Base-by-base conservation (phyloP, 441 rosid genomes). In the Adansonia grandidieri region DNA sequence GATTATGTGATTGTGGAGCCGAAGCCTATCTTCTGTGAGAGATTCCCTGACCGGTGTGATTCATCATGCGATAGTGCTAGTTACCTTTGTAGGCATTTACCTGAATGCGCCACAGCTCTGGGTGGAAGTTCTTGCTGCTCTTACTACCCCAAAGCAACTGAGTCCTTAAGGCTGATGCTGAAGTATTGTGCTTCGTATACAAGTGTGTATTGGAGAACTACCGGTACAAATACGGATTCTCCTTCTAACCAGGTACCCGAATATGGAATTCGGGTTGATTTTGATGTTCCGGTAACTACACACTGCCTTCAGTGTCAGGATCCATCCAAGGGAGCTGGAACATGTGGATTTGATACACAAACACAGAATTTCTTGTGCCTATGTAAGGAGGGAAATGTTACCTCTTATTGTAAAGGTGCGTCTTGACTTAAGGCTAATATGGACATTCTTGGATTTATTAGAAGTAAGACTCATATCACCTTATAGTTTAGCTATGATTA, bases 51-150 rank as follows among this genome's bases (percentile, higher is more conserved):
- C 24, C 87, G 87, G 58, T 96, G 99, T 7, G 98, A 94, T 81
- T 96, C 97, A 0, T 88, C 99, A 0, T 93, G 98, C 47, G 99
- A 94, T 47, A 93, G 97, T 76, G 85, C 97, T 14, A 94, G 98
- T 63, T 93, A 94, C 76, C 92, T 93, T 2, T 96, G 99, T 76
- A 82, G 99, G 77, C 96, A 96, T 85, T 82, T 96, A 79, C 99
- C 99, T 0, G 87, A 85, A 42, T 96, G 99, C 20, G 84, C 86
- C 19, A 80, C 85, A 0, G 91, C 91, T 0, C 80, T 88, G 44
- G 82, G 79, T 4, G 78, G 83, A 19, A 85, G 85, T 74, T 94
- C 97, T 44, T 96, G 99, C 79, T 96, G 98, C 76, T 88, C 97
- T 3, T 96, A 96, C 78, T 88, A 83, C 65, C 99, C 98, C 0